Base-by-base conservation (phyloP, 192 early-diverging fungal genomes). In the Coemansia asiatica region DNA sequence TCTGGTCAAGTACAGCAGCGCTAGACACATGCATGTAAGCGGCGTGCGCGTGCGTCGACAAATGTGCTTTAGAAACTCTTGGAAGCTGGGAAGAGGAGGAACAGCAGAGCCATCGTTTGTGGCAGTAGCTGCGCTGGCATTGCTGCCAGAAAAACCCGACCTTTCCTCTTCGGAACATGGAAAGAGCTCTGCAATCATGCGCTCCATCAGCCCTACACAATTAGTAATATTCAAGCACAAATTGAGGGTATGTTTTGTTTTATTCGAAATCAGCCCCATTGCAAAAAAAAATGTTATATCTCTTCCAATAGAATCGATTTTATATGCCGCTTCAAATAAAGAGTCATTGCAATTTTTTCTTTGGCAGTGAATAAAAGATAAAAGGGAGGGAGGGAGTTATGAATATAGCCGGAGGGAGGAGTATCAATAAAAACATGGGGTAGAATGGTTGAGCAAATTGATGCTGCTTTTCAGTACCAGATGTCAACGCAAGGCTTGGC, bases 11-110 rank as follows among this genome's bases (percentile, higher is more conserved):
- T 85, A 88, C 29, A 85, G 61, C 27, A 88, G 78, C 57, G 85
- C 87, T 31, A 82, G 65, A 53, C 75, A 75, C 68, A 85, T 82
- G 38, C 75, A 77, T 7, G 80, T 76, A 26, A 80, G 69, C 35
- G 80, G 81, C 47, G 80, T 82, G 66, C 81, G 84, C 8, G 84
- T 85, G 66, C 84, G 84, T 44, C 81, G 74, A 56, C 72, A 76
- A 25, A 80, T 82, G 57, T 82, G 75, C 64, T 76, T 76, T 35
- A 85, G 64, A 36, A 85, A 85, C 46, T 83, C 81, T 29, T 77
- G 69, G 49, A 83, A 77, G 23, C 66, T 71, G 6, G 80, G 80
- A 47, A 76, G 61, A 2, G 61, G 49, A 23, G 60, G 29, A 12
- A 35, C 46, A 0, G 60, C 25, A 22, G 67, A 40, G 1, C 18